phyloP scores from a whole-genome alignment of 768 basidiomycete species.

The Rubroboletus pulcherrimus region DNA sequence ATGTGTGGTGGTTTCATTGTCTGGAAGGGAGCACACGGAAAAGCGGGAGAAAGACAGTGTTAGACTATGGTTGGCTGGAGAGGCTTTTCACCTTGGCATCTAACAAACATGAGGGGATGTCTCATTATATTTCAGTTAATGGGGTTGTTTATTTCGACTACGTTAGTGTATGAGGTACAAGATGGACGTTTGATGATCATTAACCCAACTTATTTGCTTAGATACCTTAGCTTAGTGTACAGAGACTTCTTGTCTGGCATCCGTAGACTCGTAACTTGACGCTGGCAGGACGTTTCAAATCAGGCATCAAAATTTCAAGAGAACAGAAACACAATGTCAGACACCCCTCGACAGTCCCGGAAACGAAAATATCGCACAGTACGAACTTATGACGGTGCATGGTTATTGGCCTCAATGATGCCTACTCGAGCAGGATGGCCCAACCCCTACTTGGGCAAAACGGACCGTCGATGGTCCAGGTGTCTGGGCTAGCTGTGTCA shows the following conservation, averaged over 20 bases:
- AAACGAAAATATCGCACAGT: constrained; percentile 55
- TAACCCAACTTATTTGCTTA: constrained; percentile 12
- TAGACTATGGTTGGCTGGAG: not conserved
- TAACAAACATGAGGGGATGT: constrained; percentile 3
- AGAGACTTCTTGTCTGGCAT: not conserved
- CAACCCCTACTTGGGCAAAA: constrained; percentile 60
- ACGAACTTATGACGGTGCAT: constrained; percentile 16
- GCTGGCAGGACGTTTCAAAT: not conserved
- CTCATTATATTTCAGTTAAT: constrained; percentile 31
- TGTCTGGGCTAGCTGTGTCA: constrained; percentile 82
- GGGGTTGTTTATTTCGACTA: constrained; percentile 3
- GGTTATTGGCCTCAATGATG: not conserved
- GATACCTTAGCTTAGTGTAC: constrained; percentile 16
- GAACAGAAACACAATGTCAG: constrained; percentile 16
- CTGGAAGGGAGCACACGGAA: not conserved
- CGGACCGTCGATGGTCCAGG: constrained; percentile 74
- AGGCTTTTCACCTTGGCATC: constrained; percentile 1
- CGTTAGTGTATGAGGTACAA: constrained; percentile 4
- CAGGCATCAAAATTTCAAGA: not conserved
- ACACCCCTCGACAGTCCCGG: constrained; percentile 18
- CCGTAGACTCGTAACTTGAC: not conserved
- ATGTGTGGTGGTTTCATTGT: not conserved
- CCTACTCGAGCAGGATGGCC: constrained; percentile 48
- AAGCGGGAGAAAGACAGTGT: not conserved
- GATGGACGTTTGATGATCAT: not conserved